Evolutionary conservation across 2,329 filamentous ascomycete genomes (phyloP), one percentile per base, ranked within the genome.

Genomic region (Coniochaeta pulveracea): DNA sequence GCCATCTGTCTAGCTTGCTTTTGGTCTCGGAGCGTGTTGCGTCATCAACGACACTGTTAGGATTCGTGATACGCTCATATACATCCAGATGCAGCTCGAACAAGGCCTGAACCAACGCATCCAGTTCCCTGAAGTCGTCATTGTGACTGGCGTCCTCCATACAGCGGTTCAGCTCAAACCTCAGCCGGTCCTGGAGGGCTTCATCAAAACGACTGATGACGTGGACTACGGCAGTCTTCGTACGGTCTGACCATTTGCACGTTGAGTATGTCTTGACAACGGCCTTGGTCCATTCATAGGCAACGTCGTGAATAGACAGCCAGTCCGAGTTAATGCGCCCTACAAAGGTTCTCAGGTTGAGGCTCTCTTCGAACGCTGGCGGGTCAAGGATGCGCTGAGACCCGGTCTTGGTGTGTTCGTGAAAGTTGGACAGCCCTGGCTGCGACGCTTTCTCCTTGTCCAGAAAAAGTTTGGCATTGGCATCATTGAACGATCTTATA

Each of bases 51-150:
- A 61, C 61, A 36, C 66, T 72, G 43, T 61, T 72, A 2, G 69
- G 68, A 36, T 72, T 72, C 8, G 64, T 72, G 35, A 72, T 68
- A 27, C 66, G 59, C 37, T 75, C 70, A 40, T 72, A 75, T 6
- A 76, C 63, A 40, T 77, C 73, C 8, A 78, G 57, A 37, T 76
- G 69, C 5, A 78, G 58, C 45, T 79, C 74, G 33, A 76, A 72
- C 1, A 76, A 49, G 62, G 75, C 76, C 34, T 75, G 64, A 3
- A 69, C 55, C 5, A 75, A 55, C 2, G 49, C 47, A 36, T 65
- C 60, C 5, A 70, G 43, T 9, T 53, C 50, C 2, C 42, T 39
- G 10, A 60, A 8, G 3, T 16, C 11, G 2, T 39, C 37, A 10
- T 34, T 15, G 10, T 28, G n/a, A 1, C 19, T 34, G 15, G 19